Percentiles rank a stretch among this genome's conserved stretches.
Evolutionary conservation across 2,329 filamentous ascomycete genomes (phyloP).

Genomic region (Microcyclosporella mali): DNA sequence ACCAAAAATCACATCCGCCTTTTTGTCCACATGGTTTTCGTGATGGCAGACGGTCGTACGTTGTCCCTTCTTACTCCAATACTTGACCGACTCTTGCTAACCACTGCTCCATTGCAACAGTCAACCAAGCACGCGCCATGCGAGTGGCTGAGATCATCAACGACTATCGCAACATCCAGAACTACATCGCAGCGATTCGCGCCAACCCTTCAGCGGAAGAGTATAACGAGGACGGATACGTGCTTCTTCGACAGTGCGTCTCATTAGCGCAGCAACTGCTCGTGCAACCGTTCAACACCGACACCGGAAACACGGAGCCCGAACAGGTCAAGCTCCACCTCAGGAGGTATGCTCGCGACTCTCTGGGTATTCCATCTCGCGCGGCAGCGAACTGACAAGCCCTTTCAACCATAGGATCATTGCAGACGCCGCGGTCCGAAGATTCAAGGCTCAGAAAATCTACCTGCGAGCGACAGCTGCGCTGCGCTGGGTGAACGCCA

Average conservation of each 20-base stretch:
- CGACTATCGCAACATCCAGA: constrained; percentile 56
- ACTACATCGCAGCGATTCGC: constrained; percentile 52
- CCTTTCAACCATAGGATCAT: constrained; percentile 51
- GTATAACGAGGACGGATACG: constrained; percentile 54
- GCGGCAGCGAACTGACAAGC: constrained; percentile 2
- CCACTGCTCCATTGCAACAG: constrained; percentile 35
- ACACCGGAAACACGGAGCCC: constrained; percentile 22
- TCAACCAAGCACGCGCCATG: constrained; percentile 58
- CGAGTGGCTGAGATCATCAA: constrained; percentile 58
- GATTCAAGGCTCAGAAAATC: constrained; percentile 56
- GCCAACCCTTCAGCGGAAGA: constrained; percentile 49
- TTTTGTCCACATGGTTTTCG: not conserved
- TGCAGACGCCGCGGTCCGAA: constrained; percentile 52
- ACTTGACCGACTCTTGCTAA: constrained; percentile 2
- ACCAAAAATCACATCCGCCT: not conserved
- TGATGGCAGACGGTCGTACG: constrained; percentile 53
- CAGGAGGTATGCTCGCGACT: not conserved
- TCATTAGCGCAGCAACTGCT: constrained; percentile 51
- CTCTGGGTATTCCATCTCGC: too few relatives aligned
- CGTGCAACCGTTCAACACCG: constrained; percentile 43
- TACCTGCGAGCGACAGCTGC: constrained; percentile 55
- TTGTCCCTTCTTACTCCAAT: not conserved
- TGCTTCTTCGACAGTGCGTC: constrained; percentile 51
- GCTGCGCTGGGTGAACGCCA: constrained; percentile 52
- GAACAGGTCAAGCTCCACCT: constrained; percentile 51